Base-by-base conservation (phyloP, 106 monocot species). In the Dendrobium chrysotoxum region DNA sequence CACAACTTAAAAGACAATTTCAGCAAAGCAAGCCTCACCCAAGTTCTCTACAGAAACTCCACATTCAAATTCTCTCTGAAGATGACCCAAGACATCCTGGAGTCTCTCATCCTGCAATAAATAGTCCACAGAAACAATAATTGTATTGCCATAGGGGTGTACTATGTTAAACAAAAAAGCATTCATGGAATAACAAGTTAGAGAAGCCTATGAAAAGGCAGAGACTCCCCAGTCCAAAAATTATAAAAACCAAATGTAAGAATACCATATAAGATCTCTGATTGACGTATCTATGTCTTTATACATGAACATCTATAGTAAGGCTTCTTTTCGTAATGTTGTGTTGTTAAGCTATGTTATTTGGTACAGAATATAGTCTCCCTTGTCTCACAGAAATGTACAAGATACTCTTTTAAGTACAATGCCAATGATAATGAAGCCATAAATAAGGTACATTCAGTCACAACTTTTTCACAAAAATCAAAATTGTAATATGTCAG, bases 1-100 rank as follows among this genome's bases (percentile, higher is more conserved):
- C 1, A 65, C 9, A 23, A 15, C 26, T 65, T 15, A 25, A 2
- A 23, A 65, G 64, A 65, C 26, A 65, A 65, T 65, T 65, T 65
- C 64, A n/a, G 25, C 64, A 65, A 10, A 65, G 11, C 23, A 65
- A 65, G 23, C 64, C 64, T 23, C 25, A 65, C 64, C 64, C 23
- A 65, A 65, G 25, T 65, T 65, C 25, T 65, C 64, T 15, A 9
- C 26, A 65, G 26, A 65, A 5, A 65, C 25, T 65, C 64, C 64
- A 65, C 26, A 23, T 65, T 65, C 64, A 65, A 65, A 65, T n/a
- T 65, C 64, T 65, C 26, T 65, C 64, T 65, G 64, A 65, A 65
- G 10, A 65, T 65, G 25, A 3, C 64, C 64, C 64, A 65, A 65
- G n/a, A 65, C n/a, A 65, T 65, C 13, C 64, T 23, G 64, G 26